Evolutionary conservation across 305 asterid species (phyloP).

Genomic region (Fraxinus nigra): DNA sequence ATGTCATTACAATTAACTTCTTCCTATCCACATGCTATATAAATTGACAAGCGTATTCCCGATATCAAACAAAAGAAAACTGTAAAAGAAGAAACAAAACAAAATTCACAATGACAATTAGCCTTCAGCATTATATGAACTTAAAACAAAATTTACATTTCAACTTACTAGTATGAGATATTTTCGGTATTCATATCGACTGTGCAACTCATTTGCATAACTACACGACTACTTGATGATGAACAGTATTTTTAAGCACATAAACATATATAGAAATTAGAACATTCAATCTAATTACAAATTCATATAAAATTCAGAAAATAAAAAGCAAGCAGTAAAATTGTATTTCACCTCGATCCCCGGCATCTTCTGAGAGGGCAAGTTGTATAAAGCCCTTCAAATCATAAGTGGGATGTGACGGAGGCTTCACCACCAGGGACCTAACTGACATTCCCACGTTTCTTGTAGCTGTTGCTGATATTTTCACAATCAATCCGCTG

Average conservation of each 20-base stretch:
- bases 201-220: neutral
- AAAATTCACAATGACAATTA: neutral
- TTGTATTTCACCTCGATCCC: conserved; percentile 57
- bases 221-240: neutral
- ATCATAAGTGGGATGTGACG: conserved; percentile 86
- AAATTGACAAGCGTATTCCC: neutral
- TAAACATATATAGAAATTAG: neutral
- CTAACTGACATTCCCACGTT: conserved; percentile 31
- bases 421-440: conserved; percentile 60
- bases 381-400: conserved; percentile 69
- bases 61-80: neutral
- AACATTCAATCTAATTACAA: neutral
- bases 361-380: conserved; percentile 94
- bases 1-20: neutral
- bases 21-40: neutral
- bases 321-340: neutral
- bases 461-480: conserved; percentile 50
- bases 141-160: neutral
- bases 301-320: neutral
- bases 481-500: conserved; percentile 61
- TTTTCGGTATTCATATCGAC: neutral
- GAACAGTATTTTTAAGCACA: neutral
- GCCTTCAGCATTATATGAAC: conserved; percentile 12
- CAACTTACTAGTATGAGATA: neutral
- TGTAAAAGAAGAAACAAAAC: neutral